These are phyloP conservation scores for Backusella tuberculispora DNA, from an alignment of 192 early-diverging fungal genomes.

Conservation along the genomic window DNA sequence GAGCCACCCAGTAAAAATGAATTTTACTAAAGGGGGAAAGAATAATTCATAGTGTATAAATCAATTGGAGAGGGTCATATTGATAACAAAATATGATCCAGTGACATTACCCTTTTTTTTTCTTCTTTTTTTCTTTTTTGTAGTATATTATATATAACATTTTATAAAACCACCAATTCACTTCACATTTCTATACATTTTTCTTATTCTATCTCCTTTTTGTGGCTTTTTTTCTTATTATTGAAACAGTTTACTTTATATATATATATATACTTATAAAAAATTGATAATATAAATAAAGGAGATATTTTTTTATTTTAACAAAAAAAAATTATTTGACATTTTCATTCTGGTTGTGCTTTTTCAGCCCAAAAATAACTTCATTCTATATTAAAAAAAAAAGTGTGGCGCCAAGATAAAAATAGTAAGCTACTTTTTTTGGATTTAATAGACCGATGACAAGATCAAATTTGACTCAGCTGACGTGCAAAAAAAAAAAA, in stretches of 20 bases:
- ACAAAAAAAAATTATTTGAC: neutral
- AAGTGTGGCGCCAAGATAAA: neutral
- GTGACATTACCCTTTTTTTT: neutral
- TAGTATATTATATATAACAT: conserved; percentile 15
- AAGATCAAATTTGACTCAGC: neutral
- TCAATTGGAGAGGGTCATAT: neutral
- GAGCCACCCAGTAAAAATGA: conserved; percentile 20
- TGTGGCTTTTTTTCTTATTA: conserved; percentile 5
- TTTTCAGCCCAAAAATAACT: conserved; percentile 6
- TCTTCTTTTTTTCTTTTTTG: conserved; percentile 2
- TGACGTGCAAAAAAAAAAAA: neutral
- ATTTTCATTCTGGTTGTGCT: neutral
- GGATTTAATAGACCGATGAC: neutral
- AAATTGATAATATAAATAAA: neutral
- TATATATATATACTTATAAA: neutral
- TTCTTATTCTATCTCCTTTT: neutral
- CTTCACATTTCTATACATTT: neutral
- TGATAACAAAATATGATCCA: neutral
- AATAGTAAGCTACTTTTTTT: conserved; percentile 10
- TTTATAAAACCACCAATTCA: conserved; percentile 15
- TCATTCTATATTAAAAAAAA: neutral
- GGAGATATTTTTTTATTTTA: neutral
- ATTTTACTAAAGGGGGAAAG: neutral
- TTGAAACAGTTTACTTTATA: neutral
- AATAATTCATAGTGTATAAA: neutral